Evolutionary conservation across 441 rosid species (phyloP), one percentile per base, ranked within the genome.

Genomic region (Manihot esculenta): DNA sequence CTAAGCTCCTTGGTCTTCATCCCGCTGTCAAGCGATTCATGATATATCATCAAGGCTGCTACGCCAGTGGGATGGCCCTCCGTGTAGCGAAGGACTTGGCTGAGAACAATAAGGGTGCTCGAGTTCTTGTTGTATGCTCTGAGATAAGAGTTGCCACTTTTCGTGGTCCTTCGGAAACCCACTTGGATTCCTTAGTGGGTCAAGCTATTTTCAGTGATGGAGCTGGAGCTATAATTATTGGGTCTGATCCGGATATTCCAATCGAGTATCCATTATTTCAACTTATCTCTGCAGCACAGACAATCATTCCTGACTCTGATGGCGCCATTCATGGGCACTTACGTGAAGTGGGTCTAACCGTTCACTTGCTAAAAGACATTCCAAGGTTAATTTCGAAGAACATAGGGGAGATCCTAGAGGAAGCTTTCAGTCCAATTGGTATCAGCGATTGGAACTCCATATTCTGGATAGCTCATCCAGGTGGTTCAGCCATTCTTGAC

Each of bases 21-120:
- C 57, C 56, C 0, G 20, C 72, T 7, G 64, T 54, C 17, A 49
- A 74, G 44, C 62, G 77, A 33, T 41, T 54, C 11, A 68, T 68
- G 64, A 12, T 74, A 35, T 68, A 74, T 55, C 72, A 62, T 0
- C 69, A 62, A 14, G 53, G 69, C 15, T 69, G 77, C 58, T 70
- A 7, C 9, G 60, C 63, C 10, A 64, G 72, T 3, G 72, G 45
- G 15, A 8, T 18, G 10, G 17, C 21, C 15, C 67, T 71, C 15
- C 42, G 74, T 27, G 44, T 51, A 9, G 68, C 68, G 9, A 71
- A 71, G 38, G 74, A 70, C 17, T 33, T 61, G 10, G 74, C 67
- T n/a, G 67, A 70, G 59, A 49, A 60, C 21, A 61, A 70, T 38
- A 13, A 49, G 6, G 59, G n/a, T 9, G 54, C 66, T 23, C 49